These are phyloP conservation scores for Medicago arabica DNA, from an alignment of 306 rosid species.

Conservation along the genomic window DNA sequence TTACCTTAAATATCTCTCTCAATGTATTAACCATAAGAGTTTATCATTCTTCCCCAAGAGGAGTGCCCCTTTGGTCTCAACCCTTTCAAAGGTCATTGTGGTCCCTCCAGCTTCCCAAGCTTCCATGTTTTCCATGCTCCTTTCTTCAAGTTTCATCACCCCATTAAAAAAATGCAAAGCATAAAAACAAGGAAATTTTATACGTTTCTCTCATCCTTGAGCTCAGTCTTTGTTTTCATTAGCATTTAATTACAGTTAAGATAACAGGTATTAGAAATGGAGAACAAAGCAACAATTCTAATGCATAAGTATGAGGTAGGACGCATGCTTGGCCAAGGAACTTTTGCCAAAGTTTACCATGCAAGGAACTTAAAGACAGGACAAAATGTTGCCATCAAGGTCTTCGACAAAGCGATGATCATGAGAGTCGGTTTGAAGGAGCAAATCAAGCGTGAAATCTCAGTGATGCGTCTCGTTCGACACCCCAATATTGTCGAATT, in stretches of 20 bases:
- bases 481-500: constrained; percentile 73
- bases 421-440: constrained; percentile 54
- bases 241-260: background rate
- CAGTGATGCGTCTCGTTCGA: constrained; percentile 53
- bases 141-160: background rate
- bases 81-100: constrained; percentile 38
- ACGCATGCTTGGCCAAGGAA: constrained; percentile 62
- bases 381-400: constrained; percentile 58
- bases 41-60: background rate
- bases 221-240: background rate
- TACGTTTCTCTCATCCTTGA: background rate
- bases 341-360: constrained; percentile 63
- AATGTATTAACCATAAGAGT: constrained; percentile 20
- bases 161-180: constrained; percentile 3
- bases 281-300: constrained; percentile 45
- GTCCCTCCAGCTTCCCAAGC: constrained; percentile 28
- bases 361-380: constrained; percentile 56
- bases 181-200: background rate
- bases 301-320: constrained; percentile 63
- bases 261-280: constrained; percentile 18
- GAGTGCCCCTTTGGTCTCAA: constrained; percentile 17
- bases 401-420: constrained; percentile 61
- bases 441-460: constrained; percentile 68
- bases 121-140: constrained; percentile 9
- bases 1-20: constrained; percentile 32